These are phyloP conservation scores for Phytophthora meadii DNA, from an alignment of 352 stramenopile species.

Conservation along the genomic window DNA sequence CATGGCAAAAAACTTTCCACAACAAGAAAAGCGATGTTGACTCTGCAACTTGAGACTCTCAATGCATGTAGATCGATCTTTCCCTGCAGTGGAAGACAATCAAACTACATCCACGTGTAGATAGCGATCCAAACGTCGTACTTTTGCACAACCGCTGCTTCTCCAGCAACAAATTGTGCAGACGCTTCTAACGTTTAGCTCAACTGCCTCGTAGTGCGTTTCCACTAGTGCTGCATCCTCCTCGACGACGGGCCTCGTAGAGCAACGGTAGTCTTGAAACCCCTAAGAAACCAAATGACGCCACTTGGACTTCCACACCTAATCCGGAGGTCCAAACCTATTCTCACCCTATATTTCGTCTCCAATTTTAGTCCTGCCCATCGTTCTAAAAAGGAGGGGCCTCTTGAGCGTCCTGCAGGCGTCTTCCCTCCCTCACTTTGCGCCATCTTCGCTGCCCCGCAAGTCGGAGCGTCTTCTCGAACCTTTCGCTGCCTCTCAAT, in stretches of 20 bases:
- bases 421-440: conserved; percentile 9
- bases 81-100: conserved; percentile 11
- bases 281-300: conserved; percentile 18
- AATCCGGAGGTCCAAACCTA: conserved; percentile 6
- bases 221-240: no score
- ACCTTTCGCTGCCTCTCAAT: conserved; percentile 6
- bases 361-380: conserved; percentile 19
- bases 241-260: conserved; percentile 10
- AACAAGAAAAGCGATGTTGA: no score
- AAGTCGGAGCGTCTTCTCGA: conserved; percentile 2
- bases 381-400: conserved; percentile 30
- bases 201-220: no score
- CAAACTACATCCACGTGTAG: conserved; percentile 10
- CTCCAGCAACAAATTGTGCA: conserved; percentile 13
- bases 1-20: not conserved
- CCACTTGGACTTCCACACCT: not conserved
- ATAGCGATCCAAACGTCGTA: conserved; percentile 4
- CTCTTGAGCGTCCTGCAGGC: conserved; percentile 19
- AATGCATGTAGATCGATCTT: not conserved
- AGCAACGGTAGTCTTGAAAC: conserved; percentile 23
- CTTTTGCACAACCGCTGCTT: conserved; percentile 31
- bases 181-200: not conserved
- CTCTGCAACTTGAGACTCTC: not conserved
- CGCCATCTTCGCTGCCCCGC: conserved; percentile 2
- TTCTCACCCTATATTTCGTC: conserved; percentile 24